phyloP scores from a whole-genome alignment of 306 rosid species.

The Trifolium repens region DNA sequence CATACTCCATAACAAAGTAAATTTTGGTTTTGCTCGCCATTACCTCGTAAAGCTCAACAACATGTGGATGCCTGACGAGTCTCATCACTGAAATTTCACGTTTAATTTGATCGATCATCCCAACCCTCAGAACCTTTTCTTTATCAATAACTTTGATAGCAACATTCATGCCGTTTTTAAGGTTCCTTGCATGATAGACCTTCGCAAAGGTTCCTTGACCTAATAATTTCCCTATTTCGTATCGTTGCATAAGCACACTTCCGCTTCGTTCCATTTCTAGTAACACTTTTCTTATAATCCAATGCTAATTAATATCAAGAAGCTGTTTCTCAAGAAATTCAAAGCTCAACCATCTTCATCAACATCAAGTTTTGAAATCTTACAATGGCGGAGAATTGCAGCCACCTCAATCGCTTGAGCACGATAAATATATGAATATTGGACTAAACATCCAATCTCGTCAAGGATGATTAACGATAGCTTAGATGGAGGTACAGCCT shows the following conservation, averaged over 20 bases:
- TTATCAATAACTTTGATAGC: slow-evolving; percentile 82
- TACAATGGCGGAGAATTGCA: slow-evolving; percentile 45
- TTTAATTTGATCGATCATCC: slow-evolving; percentile 90
- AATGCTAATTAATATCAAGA: slow-evolving; percentile 6
- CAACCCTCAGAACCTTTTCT: slow-evolving; percentile 72
- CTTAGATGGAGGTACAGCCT: slow-evolving; percentile 45
- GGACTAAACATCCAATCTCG: slow-evolving; percentile 56
- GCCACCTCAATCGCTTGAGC: slow-evolving; percentile 48
- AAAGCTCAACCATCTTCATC: slow-evolving; percentile 83
- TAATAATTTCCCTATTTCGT: slow-evolving; percentile 71
- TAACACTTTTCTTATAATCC: slow-evolving; percentile 13
- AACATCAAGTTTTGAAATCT: slow-evolving; percentile 54
- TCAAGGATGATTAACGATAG: slow-evolving; percentile 49
- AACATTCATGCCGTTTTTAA: slow-evolving; percentile 63
- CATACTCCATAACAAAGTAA: slow-evolving; percentile 88
- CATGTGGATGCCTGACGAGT: slow-evolving; percentile 78
- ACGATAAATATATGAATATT: slow-evolving; percentile 36
- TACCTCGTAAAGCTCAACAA: slow-evolving; percentile 92
- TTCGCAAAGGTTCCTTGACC: slow-evolving; percentile 99
- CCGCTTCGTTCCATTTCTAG: slow-evolving; percentile 69
- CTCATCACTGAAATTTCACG: slow-evolving; percentile 92
- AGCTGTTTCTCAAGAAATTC: slow-evolving; percentile 40
- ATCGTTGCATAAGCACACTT: slow-evolving; percentile 74
- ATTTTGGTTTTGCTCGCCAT: slow-evolving; percentile 94
- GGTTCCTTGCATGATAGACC: slow-evolving; percentile 75